Evolutionary conservation across 2,329 filamentous ascomycete species (phyloP).

Genomic region (Colletotrichum tofieldiae): DNA sequence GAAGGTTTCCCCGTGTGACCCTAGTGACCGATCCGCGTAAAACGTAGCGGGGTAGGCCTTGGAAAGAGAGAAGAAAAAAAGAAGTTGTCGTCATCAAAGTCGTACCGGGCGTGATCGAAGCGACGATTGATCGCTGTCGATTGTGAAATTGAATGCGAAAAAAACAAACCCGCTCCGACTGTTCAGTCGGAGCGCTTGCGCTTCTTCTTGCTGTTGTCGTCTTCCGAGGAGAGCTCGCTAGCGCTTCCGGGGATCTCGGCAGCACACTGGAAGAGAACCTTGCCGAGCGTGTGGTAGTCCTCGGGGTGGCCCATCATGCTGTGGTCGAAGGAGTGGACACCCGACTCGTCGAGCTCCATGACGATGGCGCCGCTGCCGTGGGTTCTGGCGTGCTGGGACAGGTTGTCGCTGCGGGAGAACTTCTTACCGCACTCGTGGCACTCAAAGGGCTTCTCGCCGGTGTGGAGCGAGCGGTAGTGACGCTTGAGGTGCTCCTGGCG

Average conservation of each 20-base stretch:
- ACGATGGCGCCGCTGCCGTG: conserved; percentile 92
- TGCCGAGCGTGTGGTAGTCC: conserved; percentile 79
- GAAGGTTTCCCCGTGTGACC: conserved; percentile 43
- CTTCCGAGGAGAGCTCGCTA: conserved; percentile 71
- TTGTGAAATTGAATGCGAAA: conserved; percentile 39
- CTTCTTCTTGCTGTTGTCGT: conserved; percentile 75
- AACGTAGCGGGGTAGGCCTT: conserved; percentile 43
- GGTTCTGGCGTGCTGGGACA: conserved; percentile 94
- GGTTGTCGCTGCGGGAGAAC: conserved; percentile 97
- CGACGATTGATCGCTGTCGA: conserved; percentile 39
- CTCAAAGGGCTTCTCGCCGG: conserved; percentile 98
- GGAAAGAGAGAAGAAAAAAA: conserved; percentile 26
- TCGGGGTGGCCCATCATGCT: conserved; percentile 62
- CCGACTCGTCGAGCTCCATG: conserved; percentile 86
- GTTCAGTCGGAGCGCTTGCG: conserved; percentile 81
- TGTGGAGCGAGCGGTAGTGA: conserved; percentile 98
- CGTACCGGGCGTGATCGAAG: conserved; percentile 52
- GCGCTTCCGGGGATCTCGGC: conserved; percentile 79
- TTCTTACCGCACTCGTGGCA: conserved; percentile 99
- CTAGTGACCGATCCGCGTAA: conserved; percentile 52
- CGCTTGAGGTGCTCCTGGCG: conserved; percentile 99
- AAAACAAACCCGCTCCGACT: conserved; percentile 34
- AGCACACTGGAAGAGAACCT: conserved; percentile 86
- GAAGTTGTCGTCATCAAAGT: conserved; percentile 47
- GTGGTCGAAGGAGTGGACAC: conserved; percentile 62